Evolutionary conservation across 306 rosid genomes (phyloP), one percentile per base, ranked within the genome.

Genomic region (Lablab purpureus): DNA sequence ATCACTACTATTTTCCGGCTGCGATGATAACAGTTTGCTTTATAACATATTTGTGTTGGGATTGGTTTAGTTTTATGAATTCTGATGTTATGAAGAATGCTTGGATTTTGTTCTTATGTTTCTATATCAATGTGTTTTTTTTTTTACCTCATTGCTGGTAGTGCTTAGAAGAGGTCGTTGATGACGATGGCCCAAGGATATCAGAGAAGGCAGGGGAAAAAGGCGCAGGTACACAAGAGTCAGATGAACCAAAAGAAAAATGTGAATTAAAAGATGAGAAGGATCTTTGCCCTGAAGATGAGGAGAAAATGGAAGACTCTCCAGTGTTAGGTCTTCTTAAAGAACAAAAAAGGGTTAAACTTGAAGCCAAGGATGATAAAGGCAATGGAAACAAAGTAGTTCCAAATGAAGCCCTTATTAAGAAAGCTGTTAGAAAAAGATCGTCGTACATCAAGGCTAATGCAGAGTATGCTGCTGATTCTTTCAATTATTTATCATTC

Each of bases 361-460:
- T 17, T 67, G 92, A 83, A 75, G 54, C 67, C 11, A 72, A 87
- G 59, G 90, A 83, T 73, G 80, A 80, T 77, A 81, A 90, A 66
- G 90, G 56, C 75, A 78, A 80, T 55, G 87, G 63, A 27, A 81
- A 54, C 43, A 91, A 91, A 77, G 86, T 80, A 51, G 81, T 86
- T 69, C 92, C 84, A 23, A 93, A 50, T 73, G 94, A 92, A 81
- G 77, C 79, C 67, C 71, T 74, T 64, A 95, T 95, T 72, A 90
- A 81, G 88, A 80, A 79, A 87, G 98, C 99, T 72, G 82, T 95
- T 54, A 79, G 79, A 64, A 92, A 92, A 82, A 87, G 93, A 89
- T 77, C 80, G 73, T 66, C 90, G 21, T 95, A 95, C 75, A 41
- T 95, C 77, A 92, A 80, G 88, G 90, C 89, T 79, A 92, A 95